phyloP scores from a whole-genome alignment of 2,329 filamentous ascomycete genomes.

The Pseudocercospora eumusae region DNA sequence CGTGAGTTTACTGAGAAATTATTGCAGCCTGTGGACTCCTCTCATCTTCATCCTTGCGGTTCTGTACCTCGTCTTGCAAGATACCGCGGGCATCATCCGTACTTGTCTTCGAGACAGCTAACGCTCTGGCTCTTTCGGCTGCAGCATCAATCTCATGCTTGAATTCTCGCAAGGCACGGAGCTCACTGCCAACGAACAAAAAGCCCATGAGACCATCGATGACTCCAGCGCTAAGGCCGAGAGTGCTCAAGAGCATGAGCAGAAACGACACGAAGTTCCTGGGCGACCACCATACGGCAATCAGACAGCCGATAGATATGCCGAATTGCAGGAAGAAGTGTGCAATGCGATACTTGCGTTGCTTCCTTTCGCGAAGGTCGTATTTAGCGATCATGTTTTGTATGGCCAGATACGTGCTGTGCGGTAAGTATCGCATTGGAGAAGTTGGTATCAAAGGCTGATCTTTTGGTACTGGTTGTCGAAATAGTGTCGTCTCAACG shows the following conservation, averaged over 20 bases:
- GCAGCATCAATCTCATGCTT: constrained; percentile 86
- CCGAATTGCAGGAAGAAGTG: constrained; percentile 72
- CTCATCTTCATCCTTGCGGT: neutral
- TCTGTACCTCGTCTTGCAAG: neutral
- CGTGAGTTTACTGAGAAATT: neutral
- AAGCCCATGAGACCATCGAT: constrained; percentile 84
- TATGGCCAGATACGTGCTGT: constrained; percentile 65
- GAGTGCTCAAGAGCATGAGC: constrained; percentile 74
- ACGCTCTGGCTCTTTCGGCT: constrained; percentile 40
- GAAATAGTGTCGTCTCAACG: constrained; percentile 73
- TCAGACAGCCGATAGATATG: constrained; percentile 70
- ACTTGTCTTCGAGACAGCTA: neutral
- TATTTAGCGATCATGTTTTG: constrained; percentile 70
- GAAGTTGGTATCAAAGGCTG: neutral
- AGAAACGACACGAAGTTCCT: constrained; percentile 76
- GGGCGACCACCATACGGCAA: constrained; percentile 85
- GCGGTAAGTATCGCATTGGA: constrained; percentile 16
- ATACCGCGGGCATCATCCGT: neutral
- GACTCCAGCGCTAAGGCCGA: constrained; percentile 73
- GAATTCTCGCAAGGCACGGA: constrained; percentile 84
- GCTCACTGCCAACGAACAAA: constrained; percentile 81
- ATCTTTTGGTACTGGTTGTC: constrained; percentile 29
- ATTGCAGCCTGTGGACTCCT: neutral
- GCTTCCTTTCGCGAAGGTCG: constrained; percentile 66
- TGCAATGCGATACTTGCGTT: constrained; percentile 68